phyloP scores from a whole-genome alignment of 2,329 filamentous ascomycete species.

The Dothideomycetes sp. region DNA sequence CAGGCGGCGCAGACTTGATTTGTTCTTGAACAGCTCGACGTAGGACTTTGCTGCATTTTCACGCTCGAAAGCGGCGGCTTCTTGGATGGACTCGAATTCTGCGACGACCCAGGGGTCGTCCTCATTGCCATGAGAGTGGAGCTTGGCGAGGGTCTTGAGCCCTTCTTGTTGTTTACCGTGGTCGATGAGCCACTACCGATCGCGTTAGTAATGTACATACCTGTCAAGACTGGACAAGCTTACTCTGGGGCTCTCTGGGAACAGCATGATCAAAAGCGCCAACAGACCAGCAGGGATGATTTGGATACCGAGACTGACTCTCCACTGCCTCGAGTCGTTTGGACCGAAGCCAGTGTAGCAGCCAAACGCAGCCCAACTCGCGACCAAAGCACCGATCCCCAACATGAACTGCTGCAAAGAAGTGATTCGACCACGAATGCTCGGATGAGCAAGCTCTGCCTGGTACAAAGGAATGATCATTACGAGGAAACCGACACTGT shows the following conservation, averaged over 20 bases:
- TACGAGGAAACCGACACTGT: slow-evolving; percentile 47
- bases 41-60: slow-evolving; percentile 62
- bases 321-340: slow-evolving; percentile 45
- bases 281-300: slow-evolving; percentile 54
- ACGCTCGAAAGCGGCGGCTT: slow-evolving; percentile 54
- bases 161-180: slow-evolving; percentile 55
- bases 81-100: slow-evolving; percentile 62
- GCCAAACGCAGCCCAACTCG: slow-evolving; percentile 62
- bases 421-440: slow-evolving; percentile 65
- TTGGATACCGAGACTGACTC: slow-evolving; percentile 58
- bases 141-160: slow-evolving; percentile 52
- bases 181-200: slow-evolving; percentile 60
- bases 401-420: slow-evolving; percentile 75
- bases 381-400: slow-evolving; percentile 61
- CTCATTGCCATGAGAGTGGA: slow-evolving; percentile 59
- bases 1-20: slow-evolving; percentile 58
- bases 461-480: slow-evolving; percentile 66
- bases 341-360: slow-evolving; percentile 40
- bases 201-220: slow-evolving; percentile 18
- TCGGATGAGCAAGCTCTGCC: slow-evolving; percentile 67
- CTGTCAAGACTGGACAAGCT: slow-evolving; percentile 3
- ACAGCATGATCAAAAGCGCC: slow-evolving; percentile 55
- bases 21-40: slow-evolving; percentile 54
- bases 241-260: slow-evolving; percentile 48
- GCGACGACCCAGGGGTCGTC: slow-evolving; percentile 59